Conservation (phyloP, 495 filamentous ascomycete genomes). For the Cercophora samala region DNA sequence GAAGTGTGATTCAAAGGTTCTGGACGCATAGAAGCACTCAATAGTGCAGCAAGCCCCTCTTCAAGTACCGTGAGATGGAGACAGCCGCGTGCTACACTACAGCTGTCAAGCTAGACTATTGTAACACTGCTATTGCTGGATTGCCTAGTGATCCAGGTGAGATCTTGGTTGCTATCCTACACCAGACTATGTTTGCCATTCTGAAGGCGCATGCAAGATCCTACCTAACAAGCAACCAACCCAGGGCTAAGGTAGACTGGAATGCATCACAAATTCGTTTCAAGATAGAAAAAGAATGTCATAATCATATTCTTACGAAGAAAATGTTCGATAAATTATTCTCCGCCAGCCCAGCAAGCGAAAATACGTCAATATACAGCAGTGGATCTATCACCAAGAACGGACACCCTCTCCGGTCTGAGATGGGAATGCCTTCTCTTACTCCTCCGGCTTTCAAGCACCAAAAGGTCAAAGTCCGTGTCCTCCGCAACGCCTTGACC, state of each 20-base stretch:
- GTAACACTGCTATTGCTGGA: neutral
- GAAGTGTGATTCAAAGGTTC: neutral
- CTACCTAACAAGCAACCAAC: neutral
- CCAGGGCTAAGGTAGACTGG: neutral
- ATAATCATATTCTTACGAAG: neutral
- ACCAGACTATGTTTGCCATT: neutral
- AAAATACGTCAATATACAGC: neutral
- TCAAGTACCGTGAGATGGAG: neutral
- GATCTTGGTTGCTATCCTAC: neutral
- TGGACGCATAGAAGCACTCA: neutral
- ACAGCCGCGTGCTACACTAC: neutral
- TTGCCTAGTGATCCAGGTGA: neutral
- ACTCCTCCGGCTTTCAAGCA: neutral
- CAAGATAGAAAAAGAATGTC: neutral
- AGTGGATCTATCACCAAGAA: neutral
- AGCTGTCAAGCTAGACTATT: neutral
- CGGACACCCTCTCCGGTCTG: neutral
- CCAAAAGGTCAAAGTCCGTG: neutral
- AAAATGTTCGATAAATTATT: neutral
- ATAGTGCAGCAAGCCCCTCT: neutral
- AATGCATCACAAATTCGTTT: neutral
- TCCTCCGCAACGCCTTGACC: neutral
- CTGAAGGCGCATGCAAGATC: neutral
- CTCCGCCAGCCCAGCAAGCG: neutral
- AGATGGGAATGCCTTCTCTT: neutral